These are phyloP conservation scores for Stephania japonica DNA, from an alignment of 164 flowering plant genomes.

Conservation along the genomic window DNA sequence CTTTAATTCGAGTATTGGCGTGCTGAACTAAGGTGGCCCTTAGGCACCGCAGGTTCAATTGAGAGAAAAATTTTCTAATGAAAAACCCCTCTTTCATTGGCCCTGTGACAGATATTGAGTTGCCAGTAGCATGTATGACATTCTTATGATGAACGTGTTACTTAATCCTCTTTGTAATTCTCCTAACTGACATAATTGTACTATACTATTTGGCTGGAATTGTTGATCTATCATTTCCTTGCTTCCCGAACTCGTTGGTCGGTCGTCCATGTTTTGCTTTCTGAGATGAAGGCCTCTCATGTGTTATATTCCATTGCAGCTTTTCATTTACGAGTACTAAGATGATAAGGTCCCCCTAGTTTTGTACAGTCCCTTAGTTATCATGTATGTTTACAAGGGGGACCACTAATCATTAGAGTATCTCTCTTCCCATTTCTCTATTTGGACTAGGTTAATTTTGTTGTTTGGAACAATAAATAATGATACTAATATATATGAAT, in stretches of 20 bases:
- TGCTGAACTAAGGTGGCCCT: too few species aligned
- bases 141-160: not conserved
- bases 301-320: not conserved
- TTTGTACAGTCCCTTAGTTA: not conserved
- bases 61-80: too few species aligned
- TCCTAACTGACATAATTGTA: not conserved
- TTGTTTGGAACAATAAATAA: too few species aligned
- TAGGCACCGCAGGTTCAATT: too few species aligned
- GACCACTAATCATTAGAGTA: not conserved
- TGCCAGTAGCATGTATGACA: not conserved
- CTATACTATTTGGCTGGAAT: not conserved
- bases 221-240: not conserved
- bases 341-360: not conserved
- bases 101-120: too few species aligned
- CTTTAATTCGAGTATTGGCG: too few species aligned
- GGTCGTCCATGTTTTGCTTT: not conserved
- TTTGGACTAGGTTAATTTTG: too few species aligned
- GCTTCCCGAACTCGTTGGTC: not conserved
- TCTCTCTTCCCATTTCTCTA: not conserved
- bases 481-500: too few species aligned
- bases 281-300: not conserved
- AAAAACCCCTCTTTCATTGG: too few species aligned
- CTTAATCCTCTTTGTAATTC: not conserved
- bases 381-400: not conserved
- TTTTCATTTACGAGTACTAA: not conserved